A percentile compares a stretch with the other conserved stretches of the same genome.
phyloP scores from a whole-genome alignment of 345 rosid species.

The Arabidopsis arenosa region DNA sequence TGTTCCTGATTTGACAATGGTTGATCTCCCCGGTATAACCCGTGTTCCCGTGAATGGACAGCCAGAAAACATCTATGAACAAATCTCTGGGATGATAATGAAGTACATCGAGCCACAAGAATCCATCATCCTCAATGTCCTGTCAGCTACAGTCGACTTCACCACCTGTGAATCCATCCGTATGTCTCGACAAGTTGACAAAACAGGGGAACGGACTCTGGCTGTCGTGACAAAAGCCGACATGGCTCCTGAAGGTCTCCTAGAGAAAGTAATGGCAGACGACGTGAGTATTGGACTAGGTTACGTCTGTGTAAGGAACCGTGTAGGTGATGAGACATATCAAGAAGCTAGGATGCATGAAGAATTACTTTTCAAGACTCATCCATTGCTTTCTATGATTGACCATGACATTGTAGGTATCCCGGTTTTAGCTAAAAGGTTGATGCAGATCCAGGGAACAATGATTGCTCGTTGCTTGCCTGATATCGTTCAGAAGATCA shows the following conservation, averaged over 20 bases:
- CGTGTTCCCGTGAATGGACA: constrained; percentile 61
- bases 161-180: constrained; percentile 60
- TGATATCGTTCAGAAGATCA: constrained; percentile 39
- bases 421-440: constrained; percentile 45
- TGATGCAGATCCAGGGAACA: constrained; percentile 44
- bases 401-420: constrained; percentile 48
- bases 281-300: constrained; percentile 64
- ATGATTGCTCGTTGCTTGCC: constrained; percentile 45
- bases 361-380: constrained; percentile 31
- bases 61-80: constrained; percentile 60
- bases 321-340: constrained; percentile 49
- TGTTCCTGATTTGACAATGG: constrained; percentile 68
- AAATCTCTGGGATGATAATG: constrained; percentile 51
- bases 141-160: constrained; percentile 57
- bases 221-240: constrained; percentile 59
- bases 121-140: constrained; percentile 56
- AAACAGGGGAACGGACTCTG: constrained; percentile 53
- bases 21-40: constrained; percentile 71
- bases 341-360: constrained; percentile 44
- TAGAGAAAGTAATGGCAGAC: constrained; percentile 54
- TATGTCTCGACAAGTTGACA: constrained; percentile 60
- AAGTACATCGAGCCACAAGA: constrained; percentile 59
- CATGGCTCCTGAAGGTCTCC: constrained; percentile 59
- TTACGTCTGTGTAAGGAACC: constrained; percentile 57
- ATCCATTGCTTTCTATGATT: constrained; percentile 41